Conservation (phyloP, 2,329 filamentous ascomycete species). For the Verticillium alfalfae region DNA sequence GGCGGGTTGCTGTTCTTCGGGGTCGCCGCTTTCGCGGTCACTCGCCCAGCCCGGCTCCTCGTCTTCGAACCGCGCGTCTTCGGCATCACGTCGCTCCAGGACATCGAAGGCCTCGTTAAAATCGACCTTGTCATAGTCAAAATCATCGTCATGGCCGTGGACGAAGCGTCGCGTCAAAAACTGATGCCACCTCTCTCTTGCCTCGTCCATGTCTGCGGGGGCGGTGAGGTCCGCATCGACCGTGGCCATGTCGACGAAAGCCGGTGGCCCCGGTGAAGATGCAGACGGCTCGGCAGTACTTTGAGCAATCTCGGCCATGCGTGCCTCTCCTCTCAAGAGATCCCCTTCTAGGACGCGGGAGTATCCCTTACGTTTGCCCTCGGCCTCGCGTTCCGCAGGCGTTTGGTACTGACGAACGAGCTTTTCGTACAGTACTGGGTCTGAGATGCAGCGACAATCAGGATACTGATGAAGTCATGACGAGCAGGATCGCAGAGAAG, state of each 20-base stretch:
- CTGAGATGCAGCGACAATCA: conserved; percentile 24
- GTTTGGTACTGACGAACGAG: conserved; percentile 74
- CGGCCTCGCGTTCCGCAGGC: conserved; percentile 64
- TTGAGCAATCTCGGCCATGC: conserved; percentile 49
- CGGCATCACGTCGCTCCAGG: conserved; percentile 50
- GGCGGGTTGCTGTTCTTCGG: conserved; percentile 11
- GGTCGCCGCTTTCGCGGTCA: conserved; percentile 28
- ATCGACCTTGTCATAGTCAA: conserved; percentile 71
- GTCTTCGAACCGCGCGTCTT: conserved; percentile 76
- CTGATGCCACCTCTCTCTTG: conserved; percentile 61
- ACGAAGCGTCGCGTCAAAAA: conserved; percentile 73
- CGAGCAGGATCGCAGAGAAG: not conserved
- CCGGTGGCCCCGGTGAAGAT: not conserved
- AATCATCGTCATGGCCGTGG: conserved; percentile 68
- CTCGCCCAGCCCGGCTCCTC: conserved; percentile 66
- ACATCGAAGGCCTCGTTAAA: conserved; percentile 66
- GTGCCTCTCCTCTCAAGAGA: conserved; percentile 69
- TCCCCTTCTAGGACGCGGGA: conserved; percentile 75
- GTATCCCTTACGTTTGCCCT: conserved; percentile 70
- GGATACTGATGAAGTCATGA: not conserved
- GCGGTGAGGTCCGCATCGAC: conserved; percentile 22
- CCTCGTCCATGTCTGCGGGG: conserved; percentile 58
- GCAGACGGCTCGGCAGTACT: not conserved
- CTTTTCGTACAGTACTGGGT: conserved; percentile 77
- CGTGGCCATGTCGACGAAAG: not conserved